Conservation (phyloP, 768 basidiomycete species). For the Hydnomerulius pinastri region DNA sequence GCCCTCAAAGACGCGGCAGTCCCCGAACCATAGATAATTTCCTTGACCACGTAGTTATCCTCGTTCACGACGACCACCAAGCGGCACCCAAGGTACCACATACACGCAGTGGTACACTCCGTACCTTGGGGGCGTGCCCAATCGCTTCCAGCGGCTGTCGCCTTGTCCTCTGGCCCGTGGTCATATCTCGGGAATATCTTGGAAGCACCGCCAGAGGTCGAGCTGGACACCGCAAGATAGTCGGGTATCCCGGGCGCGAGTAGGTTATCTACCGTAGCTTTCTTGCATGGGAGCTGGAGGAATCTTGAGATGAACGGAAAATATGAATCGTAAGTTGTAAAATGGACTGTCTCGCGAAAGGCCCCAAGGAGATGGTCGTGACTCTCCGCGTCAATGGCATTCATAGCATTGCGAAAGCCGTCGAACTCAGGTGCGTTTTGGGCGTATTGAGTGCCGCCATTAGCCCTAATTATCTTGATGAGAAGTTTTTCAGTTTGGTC, state of each 20-base stretch:
- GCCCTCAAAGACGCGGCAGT: neutral
- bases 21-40: neutral
- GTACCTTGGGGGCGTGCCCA: neutral
- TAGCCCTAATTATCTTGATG: too few species aligned
- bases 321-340: slow-evolving; percentile 13
- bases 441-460: too few species aligned
- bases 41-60: neutral
- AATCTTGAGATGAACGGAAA: slow-evolving; percentile 13
- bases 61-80: neutral
- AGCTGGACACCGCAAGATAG: slow-evolving; percentile 13
- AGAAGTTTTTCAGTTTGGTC: too few species aligned
- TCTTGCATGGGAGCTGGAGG: slow-evolving; percentile 6
- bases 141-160: neutral
- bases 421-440: too few species aligned
- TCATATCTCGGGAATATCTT: slow-evolving; percentile 1
- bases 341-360: too few species aligned
- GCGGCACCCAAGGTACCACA: neutral
- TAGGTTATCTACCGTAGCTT: slow-evolving; percentile 11
- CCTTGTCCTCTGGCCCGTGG: neutral
- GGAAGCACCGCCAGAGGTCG: slow-evolving; percentile 12
- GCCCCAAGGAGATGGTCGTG: too few species aligned
- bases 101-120: neutral
- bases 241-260: slow-evolving; percentile 16
- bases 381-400: too few species aligned
- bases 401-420: too few species aligned